Percentiles rank a stretch among this genome's conserved stretches.
Evolutionary conservation across 805 yeast genomes (phyloP).

Genomic region (Huiozyma sinensis): DNA sequence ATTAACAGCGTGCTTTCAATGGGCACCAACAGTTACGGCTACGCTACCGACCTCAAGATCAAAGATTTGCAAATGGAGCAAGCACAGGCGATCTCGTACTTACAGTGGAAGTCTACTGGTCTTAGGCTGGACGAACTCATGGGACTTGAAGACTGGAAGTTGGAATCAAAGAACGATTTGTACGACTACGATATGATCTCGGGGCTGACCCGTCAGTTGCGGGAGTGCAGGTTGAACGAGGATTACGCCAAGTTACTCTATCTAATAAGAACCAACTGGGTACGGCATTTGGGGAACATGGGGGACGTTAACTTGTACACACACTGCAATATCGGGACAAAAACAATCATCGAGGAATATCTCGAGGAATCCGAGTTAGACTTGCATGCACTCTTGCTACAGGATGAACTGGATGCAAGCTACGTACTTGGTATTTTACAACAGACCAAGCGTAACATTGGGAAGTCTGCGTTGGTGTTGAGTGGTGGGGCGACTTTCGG

Average conservation of each 20-base stretch:
- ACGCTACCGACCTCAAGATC: conserved; percentile 29
- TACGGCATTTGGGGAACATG: conserved; percentile 76
- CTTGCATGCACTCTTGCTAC: conserved; percentile 12
- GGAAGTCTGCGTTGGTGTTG: conserved; percentile 87
- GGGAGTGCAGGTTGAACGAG: conserved; percentile 42
- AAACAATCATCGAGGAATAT: conserved; percentile 71
- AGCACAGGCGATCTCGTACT: conserved; percentile 39
- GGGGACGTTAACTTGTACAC: conserved; percentile 70
- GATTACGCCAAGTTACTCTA: conserved; percentile 58
- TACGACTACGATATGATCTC: conserved; percentile 63
- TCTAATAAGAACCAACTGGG: conserved; percentile 74
- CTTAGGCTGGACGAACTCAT: conserved; percentile 51
- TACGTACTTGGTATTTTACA: conserved; percentile 67
- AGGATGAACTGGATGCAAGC: conserved; percentile 45
- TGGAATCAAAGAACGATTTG: conserved; percentile 43
- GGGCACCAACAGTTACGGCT: conserved; percentile 1
- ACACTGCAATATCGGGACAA: conserved; percentile 79
- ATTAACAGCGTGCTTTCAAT: background rate
- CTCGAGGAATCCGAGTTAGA: conserved; percentile 62
- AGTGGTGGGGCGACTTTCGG: conserved; percentile 97
- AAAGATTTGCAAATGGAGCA: conserved; percentile 34
- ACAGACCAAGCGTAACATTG: conserved; percentile 84
- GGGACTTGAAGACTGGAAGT: conserved; percentile 66
- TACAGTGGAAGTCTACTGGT: conserved; percentile 61
- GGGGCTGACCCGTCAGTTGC: conserved; percentile 43